Evolutionary conservation across 2,329 filamentous ascomycete genomes (phyloP).

Genomic region (Ceratocystis huliohia): DNA sequence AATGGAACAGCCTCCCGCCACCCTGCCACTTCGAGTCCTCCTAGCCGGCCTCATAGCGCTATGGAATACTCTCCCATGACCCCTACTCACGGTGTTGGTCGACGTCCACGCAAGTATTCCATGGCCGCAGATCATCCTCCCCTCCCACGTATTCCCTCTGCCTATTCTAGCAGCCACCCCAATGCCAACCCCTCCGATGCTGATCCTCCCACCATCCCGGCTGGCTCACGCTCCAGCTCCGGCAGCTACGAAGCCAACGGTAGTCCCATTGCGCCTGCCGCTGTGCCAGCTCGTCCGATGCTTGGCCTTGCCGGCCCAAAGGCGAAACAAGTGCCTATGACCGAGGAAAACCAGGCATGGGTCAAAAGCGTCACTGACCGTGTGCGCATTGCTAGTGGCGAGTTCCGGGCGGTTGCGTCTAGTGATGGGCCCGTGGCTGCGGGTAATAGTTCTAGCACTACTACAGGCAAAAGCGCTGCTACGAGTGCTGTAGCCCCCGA

Average conservation of each 20-base stretch:
- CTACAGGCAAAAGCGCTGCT: neutral
- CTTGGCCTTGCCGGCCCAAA: conserved; percentile 61
- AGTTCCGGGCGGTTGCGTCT: conserved; percentile 37
- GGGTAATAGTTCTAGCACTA: neutral
- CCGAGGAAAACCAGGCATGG: conserved; percentile 64
- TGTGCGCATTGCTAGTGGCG: conserved; percentile 57
- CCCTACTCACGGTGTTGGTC: conserved; percentile 35
- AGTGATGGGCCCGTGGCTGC: neutral
- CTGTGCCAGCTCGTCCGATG: conserved; percentile 30
- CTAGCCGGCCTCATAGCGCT: conserved; percentile 31
- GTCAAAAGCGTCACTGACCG: conserved; percentile 74
- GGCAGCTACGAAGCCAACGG: conserved; percentile 41
- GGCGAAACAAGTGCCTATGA: conserved; percentile 51
- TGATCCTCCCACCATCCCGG: conserved; percentile 28
- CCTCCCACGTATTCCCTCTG: conserved; percentile 26
- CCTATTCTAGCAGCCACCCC: conserved; percentile 32
- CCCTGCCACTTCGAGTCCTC: conserved; percentile 30
- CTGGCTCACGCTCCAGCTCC: conserved; percentile 40
- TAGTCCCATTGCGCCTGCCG: neutral
- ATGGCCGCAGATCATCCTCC: conserved; percentile 24
- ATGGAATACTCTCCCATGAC: conserved; percentile 31
- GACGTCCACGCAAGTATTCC: conserved; percentile 40
- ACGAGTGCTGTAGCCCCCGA: neutral
- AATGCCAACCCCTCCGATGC: conserved; percentile 22
- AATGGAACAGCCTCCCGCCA: neutral